A percentile compares a stretch with the other conserved stretches of the same genome.
Evolutionary conservation across 495 filamentous ascomycete genomes (phyloP).

Genomic region (Chaetomium cochliodes): DNA sequence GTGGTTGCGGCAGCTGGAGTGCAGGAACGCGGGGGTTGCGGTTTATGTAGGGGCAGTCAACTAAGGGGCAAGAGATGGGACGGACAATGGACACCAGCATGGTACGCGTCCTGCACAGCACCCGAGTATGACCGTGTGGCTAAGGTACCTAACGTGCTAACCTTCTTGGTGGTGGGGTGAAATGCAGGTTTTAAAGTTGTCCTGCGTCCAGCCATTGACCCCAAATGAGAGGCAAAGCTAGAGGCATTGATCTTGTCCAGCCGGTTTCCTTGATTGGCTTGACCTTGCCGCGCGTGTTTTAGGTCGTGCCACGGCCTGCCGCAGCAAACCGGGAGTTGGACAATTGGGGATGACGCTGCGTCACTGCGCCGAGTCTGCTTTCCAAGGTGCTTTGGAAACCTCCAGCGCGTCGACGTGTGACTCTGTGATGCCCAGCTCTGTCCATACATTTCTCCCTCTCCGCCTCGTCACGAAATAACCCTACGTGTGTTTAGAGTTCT

Average conservation of each 20-base stretch:
- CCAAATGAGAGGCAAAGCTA: background rate
- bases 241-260: background rate
- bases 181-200: background rate
- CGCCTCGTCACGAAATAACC: too few species aligned
- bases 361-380: background rate
- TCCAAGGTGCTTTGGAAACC: background rate
- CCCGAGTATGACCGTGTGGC: background rate
- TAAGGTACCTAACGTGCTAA: too few species aligned
- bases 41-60: constrained; percentile 10
- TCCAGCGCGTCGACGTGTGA: background rate
- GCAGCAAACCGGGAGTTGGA: constrained; percentile 18
- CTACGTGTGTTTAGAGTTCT: too few species aligned
- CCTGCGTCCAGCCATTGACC: background rate
- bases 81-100: background rate
- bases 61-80: background rate
- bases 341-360: background rate
- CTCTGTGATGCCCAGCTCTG: too few species aligned
- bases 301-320: constrained; percentile 2
- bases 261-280: constrained; percentile 13
- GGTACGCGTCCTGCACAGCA: background rate
- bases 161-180: background rate
- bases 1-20: background rate
- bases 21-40: background rate
- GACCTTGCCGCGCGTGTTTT: background rate
- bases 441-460: too few species aligned